Evolutionary conservation across 2,329 filamentous ascomycete genomes (phyloP), one percentile per base, ranked within the genome.

Genomic region (Ophiostoma ulmi): DNA sequence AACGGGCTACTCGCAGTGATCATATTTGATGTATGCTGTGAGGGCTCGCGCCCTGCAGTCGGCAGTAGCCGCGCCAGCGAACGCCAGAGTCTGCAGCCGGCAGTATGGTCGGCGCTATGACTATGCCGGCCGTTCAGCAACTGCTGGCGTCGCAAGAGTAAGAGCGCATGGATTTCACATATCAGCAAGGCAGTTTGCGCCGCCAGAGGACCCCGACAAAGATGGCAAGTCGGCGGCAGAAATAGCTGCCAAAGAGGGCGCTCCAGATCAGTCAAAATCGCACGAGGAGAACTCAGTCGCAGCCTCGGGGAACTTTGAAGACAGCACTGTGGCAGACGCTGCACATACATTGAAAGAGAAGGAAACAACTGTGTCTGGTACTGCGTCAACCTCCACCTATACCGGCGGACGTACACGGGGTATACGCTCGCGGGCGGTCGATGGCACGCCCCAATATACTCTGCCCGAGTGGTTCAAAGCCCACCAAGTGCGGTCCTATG

Each of bases 391-490:
- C 2, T 22, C 63, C 3, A 36, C 66, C 4, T 52, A 68, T 31
- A 38, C 66, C 5, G 66, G 41, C 17, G 41, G 66, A 14, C 66
- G 66, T 5, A 55, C 66, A 11, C 66, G 44, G 8, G 38, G 20
- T 17, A 67, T 67, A 13, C 65, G 65, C 11, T 35, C 52, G 20
- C 61, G 71, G 1, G 70, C 26, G 36, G n/a, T 66, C 5, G 72
- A 73, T 36, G 73, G 65, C n/a, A 70, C 74, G 55, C 86, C 86
- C n/a, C 80, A 82, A 2, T 79, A 87, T 31, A 80, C 83, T 68
- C 79, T 91, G 17, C 87, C 89, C 0, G 78, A 81, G 70, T 84
- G 82, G 78, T 91, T 91, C 73, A 78, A 87, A 69, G 78, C 83
- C 55, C 77, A 80, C 26, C 85, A 85, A 70, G 82, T 91, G 38